Evolutionary conservation across 179 eudicot species (phyloP).

Genomic region (Silene vulgaris): DNA sequence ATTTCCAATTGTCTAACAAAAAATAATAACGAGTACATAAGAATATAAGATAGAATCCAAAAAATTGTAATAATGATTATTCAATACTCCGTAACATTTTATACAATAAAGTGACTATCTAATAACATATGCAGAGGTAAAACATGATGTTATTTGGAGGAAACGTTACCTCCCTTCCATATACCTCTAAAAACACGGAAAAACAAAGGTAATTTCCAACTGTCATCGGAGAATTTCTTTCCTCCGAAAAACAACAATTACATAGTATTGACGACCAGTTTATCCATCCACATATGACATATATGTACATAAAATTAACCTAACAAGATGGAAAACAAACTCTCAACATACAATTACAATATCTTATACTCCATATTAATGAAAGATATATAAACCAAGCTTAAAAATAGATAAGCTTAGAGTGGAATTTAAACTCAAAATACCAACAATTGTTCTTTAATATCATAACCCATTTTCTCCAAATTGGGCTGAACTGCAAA

Average conservation of each 20-base stretch:
- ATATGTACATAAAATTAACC: slow-evolving; percentile 8
- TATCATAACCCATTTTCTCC: slow-evolving; percentile 78
- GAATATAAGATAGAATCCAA: not conserved
- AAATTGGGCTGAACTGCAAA: slow-evolving; percentile 77
- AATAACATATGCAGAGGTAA: not conserved
- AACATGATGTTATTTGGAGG: not conserved
- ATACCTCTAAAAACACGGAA: not conserved
- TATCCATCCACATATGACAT: not conserved
- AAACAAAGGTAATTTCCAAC: not conserved
- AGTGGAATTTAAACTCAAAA: slow-evolving; percentile 19
- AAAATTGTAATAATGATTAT: too few relatives aligned
- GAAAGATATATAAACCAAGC: slow-evolving; percentile 2
- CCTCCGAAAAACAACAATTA: not conserved
- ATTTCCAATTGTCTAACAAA: too few relatives aligned
- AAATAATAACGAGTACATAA: too few relatives aligned
- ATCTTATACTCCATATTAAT: not conserved
- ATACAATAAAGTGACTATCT: too few relatives aligned
- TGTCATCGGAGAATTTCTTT: not conserved
- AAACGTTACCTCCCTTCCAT: not conserved
- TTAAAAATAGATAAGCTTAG: slow-evolving; percentile 10
- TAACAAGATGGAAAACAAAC: not conserved
- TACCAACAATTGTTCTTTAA: slow-evolving; percentile 57
- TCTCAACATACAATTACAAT: slow-evolving; percentile 8
- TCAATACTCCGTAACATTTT: not conserved
- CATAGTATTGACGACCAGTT: not conserved